A percentile compares a stretch with the other conserved stretches of the same genome.
These are phyloP conservation scores for Aspergillus panamensis DNA, from an alignment of 495 filamentous ascomycete genomes.

Conservation along the genomic window DNA sequence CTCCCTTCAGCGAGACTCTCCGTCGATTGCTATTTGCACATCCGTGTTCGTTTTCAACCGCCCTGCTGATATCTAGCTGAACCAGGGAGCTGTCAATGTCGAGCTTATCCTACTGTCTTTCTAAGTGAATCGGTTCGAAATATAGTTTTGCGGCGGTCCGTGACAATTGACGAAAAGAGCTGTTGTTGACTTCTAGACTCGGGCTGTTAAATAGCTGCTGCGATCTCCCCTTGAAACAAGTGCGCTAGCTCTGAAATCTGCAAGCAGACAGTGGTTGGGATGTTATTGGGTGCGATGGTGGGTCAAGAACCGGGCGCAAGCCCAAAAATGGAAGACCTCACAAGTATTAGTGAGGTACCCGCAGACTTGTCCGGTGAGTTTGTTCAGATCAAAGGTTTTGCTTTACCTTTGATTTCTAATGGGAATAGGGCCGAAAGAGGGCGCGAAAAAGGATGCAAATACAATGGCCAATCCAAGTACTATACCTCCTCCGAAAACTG, in stretches of 20 bases:
- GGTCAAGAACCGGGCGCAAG: constrained; percentile 35
- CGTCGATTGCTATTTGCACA: background rate
- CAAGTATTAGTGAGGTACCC: constrained; percentile 46
- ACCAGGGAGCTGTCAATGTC: constrained; percentile 14
- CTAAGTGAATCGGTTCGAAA: background rate
- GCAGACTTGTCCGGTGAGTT: constrained; percentile 44
- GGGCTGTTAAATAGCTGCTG: background rate
- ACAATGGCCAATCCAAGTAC: constrained; percentile 29
- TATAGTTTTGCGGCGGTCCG: background rate
- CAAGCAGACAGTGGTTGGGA: constrained; percentile 18
- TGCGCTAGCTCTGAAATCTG: background rate
- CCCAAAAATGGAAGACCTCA: constrained; percentile 41
- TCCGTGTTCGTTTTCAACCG: background rate
- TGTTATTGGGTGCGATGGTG: constrained; percentile 44
- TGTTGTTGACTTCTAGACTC: background rate
- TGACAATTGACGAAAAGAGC: background rate
- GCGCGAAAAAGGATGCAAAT: constrained; percentile 37
- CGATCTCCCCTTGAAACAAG: background rate
- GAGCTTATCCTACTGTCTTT: constrained; percentile 1
- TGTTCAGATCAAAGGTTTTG: background rate
- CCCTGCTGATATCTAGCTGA: background rate
- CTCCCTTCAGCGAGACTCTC: background rate
- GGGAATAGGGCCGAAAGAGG: constrained; percentile 28
- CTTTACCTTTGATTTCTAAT: constrained; percentile 12
- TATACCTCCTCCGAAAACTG: constrained; percentile 79